Percentiles rank a stretch among this genome's conserved stretches.
phyloP scores from a whole-genome alignment of 2,329 filamentous ascomycete genomes.

The Verticillium tricorpus region DNA sequence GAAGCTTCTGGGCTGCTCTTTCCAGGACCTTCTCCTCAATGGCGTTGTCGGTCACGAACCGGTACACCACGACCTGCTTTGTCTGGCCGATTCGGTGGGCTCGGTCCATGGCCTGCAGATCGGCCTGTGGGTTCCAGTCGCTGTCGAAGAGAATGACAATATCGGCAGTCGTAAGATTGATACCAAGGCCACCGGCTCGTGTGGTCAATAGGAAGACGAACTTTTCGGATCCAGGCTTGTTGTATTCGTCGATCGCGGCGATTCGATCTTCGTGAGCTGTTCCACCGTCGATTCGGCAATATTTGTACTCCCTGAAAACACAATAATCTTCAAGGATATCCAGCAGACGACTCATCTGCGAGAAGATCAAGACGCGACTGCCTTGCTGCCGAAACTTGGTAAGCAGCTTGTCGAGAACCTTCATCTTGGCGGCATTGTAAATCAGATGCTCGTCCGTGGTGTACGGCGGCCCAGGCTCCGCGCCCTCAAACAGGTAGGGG shows the following conservation, averaged over 20 bases:
- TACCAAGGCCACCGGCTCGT: constrained; percentile 89
- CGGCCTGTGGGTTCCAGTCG: constrained; percentile 98
- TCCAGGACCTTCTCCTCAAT: constrained; percentile 98
- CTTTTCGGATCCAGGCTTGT: constrained; percentile 91
- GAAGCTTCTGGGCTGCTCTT: constrained; percentile 91
- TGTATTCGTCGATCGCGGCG: constrained; percentile 96
- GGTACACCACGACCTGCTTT: constrained; percentile 94
- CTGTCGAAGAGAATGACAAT: constrained; percentile 97
- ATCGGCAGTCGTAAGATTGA: constrained; percentile 92
- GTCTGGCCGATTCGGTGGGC: constrained; percentile 98
- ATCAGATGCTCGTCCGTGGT: constrained; percentile 96
- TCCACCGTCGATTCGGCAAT: constrained; percentile 94
- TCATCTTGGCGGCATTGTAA: constrained; percentile 94
- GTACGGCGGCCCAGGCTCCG: constrained; percentile 94
- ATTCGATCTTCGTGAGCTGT: constrained; percentile 98
- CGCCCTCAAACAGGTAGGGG: constrained; percentile 95
- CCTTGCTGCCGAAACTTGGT: constrained; percentile 78
- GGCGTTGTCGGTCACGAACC: constrained; percentile 95
- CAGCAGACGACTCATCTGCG: constrained; percentile 95
- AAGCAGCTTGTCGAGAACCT: constrained; percentile 88
- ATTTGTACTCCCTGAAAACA: constrained; percentile 89
- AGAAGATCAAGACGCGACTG: constrained; percentile 97
- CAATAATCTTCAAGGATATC: constrained; percentile 99
- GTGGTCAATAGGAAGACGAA: constrained; percentile 96
- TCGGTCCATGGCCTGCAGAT: constrained; percentile 97